Evolutionary conservation across 805 yeast species (phyloP).

Genomic region (Yarrowia divulgata): DNA sequence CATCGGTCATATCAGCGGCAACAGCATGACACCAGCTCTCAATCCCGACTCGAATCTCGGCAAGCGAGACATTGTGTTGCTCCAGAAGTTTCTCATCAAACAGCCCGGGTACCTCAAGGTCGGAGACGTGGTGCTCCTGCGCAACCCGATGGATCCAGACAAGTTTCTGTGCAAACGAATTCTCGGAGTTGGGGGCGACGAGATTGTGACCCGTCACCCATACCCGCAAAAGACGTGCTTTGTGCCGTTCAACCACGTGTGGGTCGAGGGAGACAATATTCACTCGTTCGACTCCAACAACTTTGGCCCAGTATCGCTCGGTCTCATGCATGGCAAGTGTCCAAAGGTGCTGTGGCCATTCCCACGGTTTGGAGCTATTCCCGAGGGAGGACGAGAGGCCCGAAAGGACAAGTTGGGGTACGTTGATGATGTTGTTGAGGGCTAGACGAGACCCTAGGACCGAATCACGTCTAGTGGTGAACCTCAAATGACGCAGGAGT

Average conservation of each 20-base stretch:
- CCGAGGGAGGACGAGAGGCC: slow-evolving; percentile 62
- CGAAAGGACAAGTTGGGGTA: slow-evolving; percentile 44
- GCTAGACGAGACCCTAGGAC: neutral
- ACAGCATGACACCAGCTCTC: slow-evolving; percentile 88
- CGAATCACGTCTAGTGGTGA: neutral
- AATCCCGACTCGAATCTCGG: slow-evolving; percentile 64
- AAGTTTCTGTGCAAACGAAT: slow-evolving; percentile 80
- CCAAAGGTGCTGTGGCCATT: slow-evolving; percentile 74
- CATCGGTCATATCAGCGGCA: slow-evolving; percentile 77
- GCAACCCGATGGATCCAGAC: slow-evolving; percentile 83
- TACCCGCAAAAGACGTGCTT: slow-evolving; percentile 68
- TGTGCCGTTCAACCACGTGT: slow-evolving; percentile 80
- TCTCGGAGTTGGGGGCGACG: slow-evolving; percentile 76
- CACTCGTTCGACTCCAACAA: slow-evolving; percentile 81
- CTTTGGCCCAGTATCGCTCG: slow-evolving; percentile 88
- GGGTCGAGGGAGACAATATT: slow-evolving; percentile 95
- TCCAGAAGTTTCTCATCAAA: slow-evolving; percentile 69
- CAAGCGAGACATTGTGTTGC: slow-evolving; percentile 58
- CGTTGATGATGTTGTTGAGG: slow-evolving; percentile 30
- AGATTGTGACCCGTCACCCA: slow-evolving; percentile 63
- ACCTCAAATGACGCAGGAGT: too few species aligned
- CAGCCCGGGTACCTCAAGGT: slow-evolving; percentile 57
- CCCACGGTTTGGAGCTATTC: slow-evolving; percentile 59
- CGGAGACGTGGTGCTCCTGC: slow-evolving; percentile 77
- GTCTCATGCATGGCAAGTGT: slow-evolving; percentile 80